Percentiles rank a stretch among this genome's conserved stretches.
Conservation (phyloP, 2,329 filamentous ascomycete genomes). For the Fusarium secorum region DNA sequence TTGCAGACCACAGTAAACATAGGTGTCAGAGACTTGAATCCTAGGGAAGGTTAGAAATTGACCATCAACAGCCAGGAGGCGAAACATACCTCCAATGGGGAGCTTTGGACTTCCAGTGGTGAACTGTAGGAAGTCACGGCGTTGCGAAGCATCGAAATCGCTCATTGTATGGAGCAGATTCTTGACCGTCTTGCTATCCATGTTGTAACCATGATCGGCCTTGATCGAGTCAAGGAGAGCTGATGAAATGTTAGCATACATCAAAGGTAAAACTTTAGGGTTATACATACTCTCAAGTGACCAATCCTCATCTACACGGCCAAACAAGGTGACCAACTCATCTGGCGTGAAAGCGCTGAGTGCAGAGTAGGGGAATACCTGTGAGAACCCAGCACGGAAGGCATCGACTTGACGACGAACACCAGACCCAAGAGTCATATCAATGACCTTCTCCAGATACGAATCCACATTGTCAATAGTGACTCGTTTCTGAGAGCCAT, state of each 20-base stretch:
- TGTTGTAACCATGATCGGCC: conserved; percentile 97
- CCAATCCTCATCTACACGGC: conserved; percentile 94
- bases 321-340: conserved; percentile 94
- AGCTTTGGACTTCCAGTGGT: conserved; percentile 98
- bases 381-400: conserved; percentile 89
- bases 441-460: conserved; percentile 89
- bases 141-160: conserved; percentile 75
- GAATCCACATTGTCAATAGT: conserved; percentile 90
- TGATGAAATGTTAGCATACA: conserved; percentile 47
- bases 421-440: conserved; percentile 88
- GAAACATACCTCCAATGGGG: conserved; percentile 86
- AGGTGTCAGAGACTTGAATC: conserved; percentile 94
- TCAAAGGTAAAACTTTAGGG: background rate
- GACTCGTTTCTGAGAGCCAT: conserved; percentile 77
- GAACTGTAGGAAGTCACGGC: conserved; percentile 95
- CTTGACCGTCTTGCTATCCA: conserved; percentile 95
- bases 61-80: background rate
- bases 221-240: conserved; percentile 98
- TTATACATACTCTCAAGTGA: conserved; percentile 85
- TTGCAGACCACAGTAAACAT: conserved; percentile 99
- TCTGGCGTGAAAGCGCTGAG: conserved; percentile 93
- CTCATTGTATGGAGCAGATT: conserved; percentile 96
- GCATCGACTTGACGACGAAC: conserved; percentile 90
- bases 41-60: conserved; percentile 54
- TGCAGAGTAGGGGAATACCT: conserved; percentile 95